Percentiles rank a stretch among this genome's conserved stretches.
Conservation (phyloP, 2,329 filamentous ascomycete genomes). For the Metarhizium guizhouense region DNA sequence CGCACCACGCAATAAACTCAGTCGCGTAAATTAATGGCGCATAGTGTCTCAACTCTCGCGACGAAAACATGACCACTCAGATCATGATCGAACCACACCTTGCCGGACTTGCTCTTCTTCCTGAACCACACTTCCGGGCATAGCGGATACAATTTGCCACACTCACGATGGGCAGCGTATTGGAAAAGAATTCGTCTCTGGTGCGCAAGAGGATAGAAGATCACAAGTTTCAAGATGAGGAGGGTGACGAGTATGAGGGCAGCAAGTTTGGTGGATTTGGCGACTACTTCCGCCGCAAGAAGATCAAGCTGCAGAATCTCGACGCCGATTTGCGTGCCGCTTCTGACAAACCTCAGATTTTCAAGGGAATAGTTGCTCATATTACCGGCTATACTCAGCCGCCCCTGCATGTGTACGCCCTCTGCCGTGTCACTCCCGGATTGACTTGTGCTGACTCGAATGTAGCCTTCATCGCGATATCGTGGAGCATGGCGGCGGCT, state of each 20-base stretch:
- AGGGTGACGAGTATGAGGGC: slow-evolving; percentile 81
- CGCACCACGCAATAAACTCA: background rate
- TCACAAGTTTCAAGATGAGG: slow-evolving; percentile 70
- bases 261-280: slow-evolving; percentile 83
- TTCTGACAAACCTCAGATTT: slow-evolving; percentile 69
- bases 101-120: background rate
- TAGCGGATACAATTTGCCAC: background rate
- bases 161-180: slow-evolving; percentile 44
- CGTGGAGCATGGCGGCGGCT: slow-evolving; percentile 87
- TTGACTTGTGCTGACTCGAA: slow-evolving; percentile 9
- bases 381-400: slow-evolving; percentile 96
- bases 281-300: slow-evolving; percentile 93
- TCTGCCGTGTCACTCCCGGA: background rate
- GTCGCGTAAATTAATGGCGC: background rate
- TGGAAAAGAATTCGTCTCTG: slow-evolving; percentile 54
- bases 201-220: slow-evolving; percentile 53
- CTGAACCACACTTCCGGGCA: background rate
- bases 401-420: slow-evolving; percentile 61
- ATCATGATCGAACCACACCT: background rate
- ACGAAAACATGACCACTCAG: slow-evolving; percentile 6
- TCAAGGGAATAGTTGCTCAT: slow-evolving; percentile 83
- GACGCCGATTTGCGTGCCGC: slow-evolving; percentile 71
- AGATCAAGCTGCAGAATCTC: slow-evolving; percentile 92
- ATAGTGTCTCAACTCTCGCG: background rate
- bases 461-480: slow-evolving; percentile 67